A percentile compares a stretch with the other conserved stretches of the same genome.
Conservation (phyloP, 768 basidiomycete genomes). For the Boletus tylopilopsis region DNA sequence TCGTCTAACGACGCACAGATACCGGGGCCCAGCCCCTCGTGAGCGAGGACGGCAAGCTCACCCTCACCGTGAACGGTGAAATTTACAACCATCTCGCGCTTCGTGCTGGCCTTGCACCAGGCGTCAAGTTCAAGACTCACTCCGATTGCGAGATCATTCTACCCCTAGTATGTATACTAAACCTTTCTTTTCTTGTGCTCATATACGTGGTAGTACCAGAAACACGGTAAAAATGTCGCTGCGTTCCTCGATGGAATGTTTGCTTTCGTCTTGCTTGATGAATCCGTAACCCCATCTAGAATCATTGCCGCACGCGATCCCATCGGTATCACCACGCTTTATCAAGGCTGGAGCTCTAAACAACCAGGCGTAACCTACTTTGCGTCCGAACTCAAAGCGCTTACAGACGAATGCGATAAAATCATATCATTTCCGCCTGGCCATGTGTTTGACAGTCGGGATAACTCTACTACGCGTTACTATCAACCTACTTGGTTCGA, state of each 20-base stretch:
- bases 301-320: constrained; percentile 97
- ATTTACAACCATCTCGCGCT: constrained; percentile 96
- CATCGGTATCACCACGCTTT: constrained; percentile 97
- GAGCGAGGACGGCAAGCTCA: constrained; percentile 78
- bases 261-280: constrained; percentile 94
- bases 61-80: constrained; percentile 95
- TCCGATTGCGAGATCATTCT: constrained; percentile 98
- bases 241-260: constrained; percentile 95
- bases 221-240: constrained; percentile 75
- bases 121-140: constrained; percentile 88
- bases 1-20: constrained; percentile 45
- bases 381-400: constrained; percentile 92
- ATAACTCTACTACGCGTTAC: constrained; percentile 76
- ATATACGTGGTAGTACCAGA: constrained; percentile 60
- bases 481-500: constrained; percentile 89
- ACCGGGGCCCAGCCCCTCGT: constrained; percentile 94
- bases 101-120: constrained; percentile 58
- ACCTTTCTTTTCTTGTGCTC: background rate
- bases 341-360: constrained; percentile 90
- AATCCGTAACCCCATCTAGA: constrained; percentile 82
- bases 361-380: constrained; percentile 85
- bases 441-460: constrained; percentile 88
- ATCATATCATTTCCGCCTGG: constrained; percentile 97
- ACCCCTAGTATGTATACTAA: constrained; percentile 60
- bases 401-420: constrained; percentile 89